Evolutionary conservation across 2,329 filamentous ascomycete species (phyloP), one percentile per base, ranked within the genome.

Genomic region (Colletotrichum chrysophilum): DNA sequence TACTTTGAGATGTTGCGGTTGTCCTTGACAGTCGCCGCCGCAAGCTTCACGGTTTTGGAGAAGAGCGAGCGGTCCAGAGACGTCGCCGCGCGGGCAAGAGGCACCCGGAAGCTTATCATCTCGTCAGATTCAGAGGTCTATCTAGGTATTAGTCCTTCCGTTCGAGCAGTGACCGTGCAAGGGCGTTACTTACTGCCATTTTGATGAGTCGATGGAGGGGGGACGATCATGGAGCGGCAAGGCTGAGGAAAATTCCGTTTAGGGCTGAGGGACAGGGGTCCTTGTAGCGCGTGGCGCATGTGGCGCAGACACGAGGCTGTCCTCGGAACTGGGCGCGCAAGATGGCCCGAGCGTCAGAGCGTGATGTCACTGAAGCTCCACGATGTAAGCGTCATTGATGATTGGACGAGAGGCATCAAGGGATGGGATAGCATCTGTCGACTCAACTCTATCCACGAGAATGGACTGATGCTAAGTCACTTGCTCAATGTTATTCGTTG

Each of bases 31-130:
- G 94, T 91, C 8, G 96, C 96, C 4, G 96, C 96, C 10, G 95
- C 91, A 28, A 96, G 88, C 28, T 93, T 92, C 71, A 98, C 87
- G 1, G 89, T 94, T 83, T 93, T 95, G 68, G 91, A 89, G 87
- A 98, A 98, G 78, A 97, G 93, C 18, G 93, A 90, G 79, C 95
- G 93, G 86, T 99, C 96, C 78, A 99, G 91, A 66, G 91, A 90
- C 82, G 93, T 93, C 87, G 95, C 94, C 75, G 93, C 93, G 83
- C 94, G 94, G 80, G 96, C 93, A 75, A 96, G 88, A 28, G 96
- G 96, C 62, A 96, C 95, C 78, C 93, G 92, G 84, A 98, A 95
- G 66, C 91, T 82, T 77, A 86, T 87, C 90, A 92, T 92, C 62
- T 87, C 84, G 75, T 83, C 81, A 34, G 75, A 58, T 4, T 65